Evolutionary conservation across 768 basidiomycete species (phyloP).

Genomic region (Auriscalpium vulgare): DNA sequence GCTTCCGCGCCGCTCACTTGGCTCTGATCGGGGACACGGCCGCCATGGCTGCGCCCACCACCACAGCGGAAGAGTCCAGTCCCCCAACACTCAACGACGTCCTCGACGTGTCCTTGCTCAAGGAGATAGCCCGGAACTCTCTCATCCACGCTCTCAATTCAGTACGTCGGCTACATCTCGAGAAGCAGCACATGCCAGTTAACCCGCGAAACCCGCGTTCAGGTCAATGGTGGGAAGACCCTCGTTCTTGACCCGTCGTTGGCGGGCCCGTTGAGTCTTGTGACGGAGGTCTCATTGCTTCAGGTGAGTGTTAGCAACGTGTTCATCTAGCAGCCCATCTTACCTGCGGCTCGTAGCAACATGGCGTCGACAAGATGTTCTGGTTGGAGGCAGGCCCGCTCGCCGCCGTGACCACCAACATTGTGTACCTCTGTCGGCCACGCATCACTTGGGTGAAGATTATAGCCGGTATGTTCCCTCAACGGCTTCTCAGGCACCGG

Average conservation of each 20-base stretch:
- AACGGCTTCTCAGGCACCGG: conserved; percentile 17
- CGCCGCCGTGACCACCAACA: conserved; percentile 73
- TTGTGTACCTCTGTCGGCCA: conserved; percentile 90
- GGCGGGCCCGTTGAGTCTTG: conserved; percentile 86
- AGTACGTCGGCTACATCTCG: conserved; percentile 26
- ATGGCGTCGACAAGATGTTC: conserved; percentile 99
- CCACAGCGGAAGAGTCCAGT: conserved; percentile 20
- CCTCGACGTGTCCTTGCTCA: conserved; percentile 58
- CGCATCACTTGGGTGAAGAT: conserved; percentile 79
- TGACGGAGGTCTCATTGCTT: conserved; percentile 88
- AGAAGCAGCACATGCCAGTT: neutral
- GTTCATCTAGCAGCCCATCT: neutral
- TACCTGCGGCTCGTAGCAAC: conserved; percentile 53
- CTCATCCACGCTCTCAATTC: conserved; percentile 83
- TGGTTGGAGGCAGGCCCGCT: conserved; percentile 93
- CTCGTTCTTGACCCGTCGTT: conserved; percentile 86
- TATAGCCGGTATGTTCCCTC: conserved; percentile 68
- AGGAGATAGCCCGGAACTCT: conserved; percentile 73
- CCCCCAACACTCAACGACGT: conserved; percentile 25
- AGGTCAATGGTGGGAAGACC: conserved; percentile 94
- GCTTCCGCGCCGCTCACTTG: neutral
- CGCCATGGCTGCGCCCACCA: conserved; percentile 16
- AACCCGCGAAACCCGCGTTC: neutral
- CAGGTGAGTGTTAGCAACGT: conserved; percentile 50
- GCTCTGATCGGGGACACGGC: neutral